Evolutionary conservation across 805 yeast genomes (phyloP).

Genomic region (Candida adriatica): DNA sequence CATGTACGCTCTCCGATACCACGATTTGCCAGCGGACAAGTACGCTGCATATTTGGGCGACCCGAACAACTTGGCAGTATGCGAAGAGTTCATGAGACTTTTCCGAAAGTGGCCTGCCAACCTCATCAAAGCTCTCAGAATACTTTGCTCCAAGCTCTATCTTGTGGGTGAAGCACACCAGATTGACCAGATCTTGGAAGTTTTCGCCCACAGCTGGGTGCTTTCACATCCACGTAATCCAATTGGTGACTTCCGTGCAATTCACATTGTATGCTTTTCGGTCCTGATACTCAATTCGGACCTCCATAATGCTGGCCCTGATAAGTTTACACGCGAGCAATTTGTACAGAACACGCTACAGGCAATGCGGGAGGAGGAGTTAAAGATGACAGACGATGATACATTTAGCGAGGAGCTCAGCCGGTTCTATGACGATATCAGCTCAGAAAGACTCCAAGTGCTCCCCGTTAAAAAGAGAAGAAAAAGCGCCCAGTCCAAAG

Average conservation of each 20-base stretch:
- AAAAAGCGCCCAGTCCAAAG: slow-evolving; percentile 10
- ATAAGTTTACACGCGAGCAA: slow-evolving; percentile 33
- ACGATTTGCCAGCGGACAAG: slow-evolving; percentile 30
- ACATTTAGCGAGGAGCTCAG: slow-evolving; percentile 12
- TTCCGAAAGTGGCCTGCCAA: slow-evolving; percentile 41
- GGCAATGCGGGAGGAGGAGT: slow-evolving; percentile 31
- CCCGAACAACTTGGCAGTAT: slow-evolving; percentile 22
- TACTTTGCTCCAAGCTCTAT: slow-evolving; percentile 58
- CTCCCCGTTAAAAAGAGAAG: slow-evolving; percentile 7
- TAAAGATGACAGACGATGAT: slow-evolving; percentile 1
- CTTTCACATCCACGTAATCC: slow-evolving; percentile 39
- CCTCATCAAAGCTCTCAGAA: slow-evolving; percentile 49
- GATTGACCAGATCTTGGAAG: slow-evolving; percentile 64
- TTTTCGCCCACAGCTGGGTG: slow-evolving; percentile 61
- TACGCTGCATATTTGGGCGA: slow-evolving; percentile 36
- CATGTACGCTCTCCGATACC: slow-evolving; percentile 27
- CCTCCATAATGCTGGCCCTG: slow-evolving; percentile 46
- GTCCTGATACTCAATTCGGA: slow-evolving; percentile 72
- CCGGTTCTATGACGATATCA: slow-evolving; percentile 34
- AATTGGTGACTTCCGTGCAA: slow-evolving; percentile 47
- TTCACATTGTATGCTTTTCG: slow-evolving; percentile 68
- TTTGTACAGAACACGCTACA: slow-evolving; percentile 45
- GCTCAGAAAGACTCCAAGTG: slow-evolving; percentile 12
- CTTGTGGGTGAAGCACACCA: slow-evolving; percentile 80
- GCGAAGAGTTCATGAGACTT: slow-evolving; percentile 30